These are phyloP conservation scores for Ephemerocybe angulata DNA, from an alignment of 768 basidiomycete genomes.

Conservation along the genomic window DNA sequence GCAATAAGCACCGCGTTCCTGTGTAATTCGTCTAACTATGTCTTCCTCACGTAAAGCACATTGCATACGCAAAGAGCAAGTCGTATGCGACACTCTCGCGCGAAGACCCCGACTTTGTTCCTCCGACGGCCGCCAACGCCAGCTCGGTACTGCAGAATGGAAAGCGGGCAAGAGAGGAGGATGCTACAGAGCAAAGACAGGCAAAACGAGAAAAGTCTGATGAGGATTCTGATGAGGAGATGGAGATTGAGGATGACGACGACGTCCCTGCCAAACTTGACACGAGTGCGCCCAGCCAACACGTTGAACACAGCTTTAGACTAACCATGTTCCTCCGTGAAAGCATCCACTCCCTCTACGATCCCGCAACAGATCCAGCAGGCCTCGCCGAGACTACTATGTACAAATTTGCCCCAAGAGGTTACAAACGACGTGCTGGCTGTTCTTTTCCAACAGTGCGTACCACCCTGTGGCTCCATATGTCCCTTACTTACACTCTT, in stretches of 20 bases:
- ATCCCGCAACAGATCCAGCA: constrained; percentile 50
- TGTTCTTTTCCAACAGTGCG: constrained; percentile 90
- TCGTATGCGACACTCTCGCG: constrained; percentile 78
- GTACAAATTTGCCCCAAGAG: constrained; percentile 87
- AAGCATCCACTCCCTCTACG: constrained; percentile 33
- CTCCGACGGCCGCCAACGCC: constrained; percentile 63
- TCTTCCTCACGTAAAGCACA: constrained; percentile 56
- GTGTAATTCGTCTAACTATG: constrained; percentile 7
- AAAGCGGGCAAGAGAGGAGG: constrained; percentile 70
- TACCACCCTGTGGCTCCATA: constrained; percentile 17
- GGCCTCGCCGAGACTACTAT: constrained; percentile 61
- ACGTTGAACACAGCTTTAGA: no score
- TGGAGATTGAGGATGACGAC: constrained; percentile 95
- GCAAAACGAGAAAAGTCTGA: constrained; percentile 69
- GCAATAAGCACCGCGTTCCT: background rate
- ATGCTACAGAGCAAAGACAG: constrained; percentile 48
- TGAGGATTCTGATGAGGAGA: constrained; percentile 60
- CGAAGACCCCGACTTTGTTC: constrained; percentile 80
- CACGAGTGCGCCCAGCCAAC: constrained; percentile 35
- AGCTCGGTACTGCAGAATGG: constrained; percentile 47
- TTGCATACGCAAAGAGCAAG: constrained; percentile 86
- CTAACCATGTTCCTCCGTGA: constrained; percentile 25
- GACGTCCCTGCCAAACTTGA: constrained; percentile 41
- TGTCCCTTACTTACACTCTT: constrained; percentile 1
- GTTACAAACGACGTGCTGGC: constrained; percentile 83